These are phyloP conservation scores for Haematococcus sp. DNA, from an alignment of 139 green algal species.

Conservation along the genomic window DNA sequence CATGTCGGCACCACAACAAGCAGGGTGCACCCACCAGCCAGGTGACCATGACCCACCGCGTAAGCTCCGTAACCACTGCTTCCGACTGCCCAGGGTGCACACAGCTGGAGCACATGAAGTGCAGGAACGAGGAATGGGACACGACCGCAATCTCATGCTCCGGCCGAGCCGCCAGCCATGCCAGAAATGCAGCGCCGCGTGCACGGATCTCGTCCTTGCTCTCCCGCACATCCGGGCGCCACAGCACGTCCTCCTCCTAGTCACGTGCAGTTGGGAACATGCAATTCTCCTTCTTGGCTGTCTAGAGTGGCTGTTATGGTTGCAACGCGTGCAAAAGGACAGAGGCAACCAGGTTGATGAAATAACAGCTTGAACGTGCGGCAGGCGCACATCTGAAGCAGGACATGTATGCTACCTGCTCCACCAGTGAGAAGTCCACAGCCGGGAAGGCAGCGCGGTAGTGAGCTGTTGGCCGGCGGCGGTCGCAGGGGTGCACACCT, in stretches of 20 bases:
- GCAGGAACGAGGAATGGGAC: slow-evolving; percentile 45
- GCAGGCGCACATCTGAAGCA: too few species aligned
- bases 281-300: too few species aligned
- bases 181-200: slow-evolving; percentile 2
- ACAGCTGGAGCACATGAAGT: slow-evolving; percentile 21
- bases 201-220: not conserved
- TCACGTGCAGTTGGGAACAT: too few species aligned
- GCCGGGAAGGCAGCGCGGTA: not conserved
- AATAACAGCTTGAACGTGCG: too few species aligned
- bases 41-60: slow-evolving; percentile 11
- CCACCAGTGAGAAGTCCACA: not conserved
- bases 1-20: too few species aligned
- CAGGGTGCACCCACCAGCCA: not conserved
- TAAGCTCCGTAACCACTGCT: slow-evolving; percentile 25
- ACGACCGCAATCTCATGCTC: slow-evolving; percentile 49
- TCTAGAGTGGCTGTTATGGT: too few species aligned
- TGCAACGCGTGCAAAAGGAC: too few species aligned
- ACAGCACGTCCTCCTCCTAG: slow-evolving; percentile 7
- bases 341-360: too few species aligned
- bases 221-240: not conserved
- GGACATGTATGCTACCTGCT: not conserved
- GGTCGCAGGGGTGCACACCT: not conserved
- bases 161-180: slow-evolving; percentile 20
- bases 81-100: not conserved
- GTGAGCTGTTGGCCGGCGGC: not conserved